phyloP scores from a whole-genome alignment of 805 yeast genomes.

The Torulaspora indica region DNA sequence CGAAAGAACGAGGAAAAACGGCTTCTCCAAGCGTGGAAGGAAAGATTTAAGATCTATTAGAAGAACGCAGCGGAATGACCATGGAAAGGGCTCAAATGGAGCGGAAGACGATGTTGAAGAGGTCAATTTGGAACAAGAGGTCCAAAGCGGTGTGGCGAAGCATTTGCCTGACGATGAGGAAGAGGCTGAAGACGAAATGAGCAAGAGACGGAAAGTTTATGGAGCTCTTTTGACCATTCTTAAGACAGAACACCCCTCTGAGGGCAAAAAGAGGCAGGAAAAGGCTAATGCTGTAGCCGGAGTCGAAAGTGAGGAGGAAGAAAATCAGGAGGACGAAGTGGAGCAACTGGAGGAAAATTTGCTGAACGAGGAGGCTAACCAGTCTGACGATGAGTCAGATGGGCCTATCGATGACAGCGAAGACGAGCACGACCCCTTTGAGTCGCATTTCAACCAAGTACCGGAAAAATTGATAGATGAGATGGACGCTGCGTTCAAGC shows the following conservation, averaged over 20 bases:
- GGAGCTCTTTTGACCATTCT: conserved; percentile 62
- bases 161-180: conserved; percentile 16
- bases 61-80: conserved; percentile 39
- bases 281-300: conserved; percentile 10
- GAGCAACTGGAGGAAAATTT: conserved; percentile 32
- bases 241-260: conserved; percentile 42
- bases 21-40: conserved; percentile 47
- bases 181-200: conserved; percentile 25
- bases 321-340: conserved; percentile 25
- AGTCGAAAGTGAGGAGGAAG: conserved; percentile 26
- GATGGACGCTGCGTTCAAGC: conserved; percentile 35
- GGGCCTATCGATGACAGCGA: conserved; percentile 38
- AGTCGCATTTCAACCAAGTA: conserved; percentile 61
- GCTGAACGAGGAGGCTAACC: conserved; percentile 14
- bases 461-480: conserved; percentile 37
- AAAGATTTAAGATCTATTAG: conserved; percentile 55
- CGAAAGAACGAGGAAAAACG: conserved; percentile 10
- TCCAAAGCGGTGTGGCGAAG: conserved; percentile 8
- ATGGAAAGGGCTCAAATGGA: conserved; percentile 6
- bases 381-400: conserved; percentile 29
- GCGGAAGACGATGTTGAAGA: conserved; percentile 34
- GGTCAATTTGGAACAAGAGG: conserved; percentile 13
- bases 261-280: conserved; percentile 15
- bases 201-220: conserved; percentile 47
- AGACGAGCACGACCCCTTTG: conserved; percentile 64